Base-by-base conservation (phyloP, 2,329 filamentous ascomycete genomes). In the Aspergillus ruber region DNA sequence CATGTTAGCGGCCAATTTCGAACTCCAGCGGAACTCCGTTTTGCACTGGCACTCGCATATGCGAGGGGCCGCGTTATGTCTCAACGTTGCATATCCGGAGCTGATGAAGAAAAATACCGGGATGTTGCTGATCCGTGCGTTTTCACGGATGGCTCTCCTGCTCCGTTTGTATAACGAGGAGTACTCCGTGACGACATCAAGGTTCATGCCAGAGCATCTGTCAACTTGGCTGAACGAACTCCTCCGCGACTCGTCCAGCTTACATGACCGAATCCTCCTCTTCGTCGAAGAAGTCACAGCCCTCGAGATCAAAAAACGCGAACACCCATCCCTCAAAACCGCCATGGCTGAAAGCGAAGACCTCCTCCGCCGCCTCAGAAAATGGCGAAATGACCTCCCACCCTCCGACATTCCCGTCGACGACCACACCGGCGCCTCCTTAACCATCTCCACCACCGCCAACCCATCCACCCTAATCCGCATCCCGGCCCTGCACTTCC, bases 111-210 rank as follows among this genome's bases (percentile, higher is more conserved):
- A 32, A 21, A 15, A 42, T 3, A 41, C 44, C 17, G 52, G 52
- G 13, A 52, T 52, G 39, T 25, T 47, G 25, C 38, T 54, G 15
- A 44, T 47, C 9, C 46, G 43, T 23, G 48, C 52, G 4, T 54
- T 54, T 38, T 45, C 52, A 8, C 42, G 52, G 12, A 54, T 54
- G 52, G 47, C 52, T 7, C 50, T 54, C 15, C 40, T 54, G 4
- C 23, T 54, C 8, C 50, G 50, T 18, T 33, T 54, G 25, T 51
- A 54, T 18, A 54, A 54, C 35, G 43, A 49, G 35, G 36, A 51
- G 5, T 50, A 48, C 35, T 47, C 50, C 7, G 52, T 54, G 6
- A 54, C 52, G 7, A 48, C 44, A 3, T 32, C 44, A 35, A 36
- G 45, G 12, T 42, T 40, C 15, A 53, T 54, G 52, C 21, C 43